Base-by-base conservation (phyloP, 106 monocot species). In the Acorus calamus region DNA sequence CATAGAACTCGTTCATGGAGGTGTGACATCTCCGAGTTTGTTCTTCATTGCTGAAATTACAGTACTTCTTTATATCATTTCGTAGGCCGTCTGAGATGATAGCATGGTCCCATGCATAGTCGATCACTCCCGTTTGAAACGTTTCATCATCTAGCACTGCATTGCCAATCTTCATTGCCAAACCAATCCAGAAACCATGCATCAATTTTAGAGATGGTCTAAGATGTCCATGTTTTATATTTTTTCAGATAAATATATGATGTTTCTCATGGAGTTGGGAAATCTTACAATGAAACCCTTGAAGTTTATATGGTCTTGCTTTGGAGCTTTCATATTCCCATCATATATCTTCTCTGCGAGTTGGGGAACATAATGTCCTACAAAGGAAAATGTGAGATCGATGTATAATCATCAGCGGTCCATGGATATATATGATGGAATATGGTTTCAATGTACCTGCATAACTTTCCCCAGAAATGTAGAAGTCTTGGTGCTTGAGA, bases 101-200 rank as follows among this genome's bases (percentile, higher is more conserved):
- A 0, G 98, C 98, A 44, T 99, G 98, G 53, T 86, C 83, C 98
- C 98, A 99, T 0, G 98, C 98, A 44, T 99, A 99, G 14, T 86
- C 83, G 3, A 88, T 47, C 86, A 99, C 83, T 6, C 98, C 98
- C n/a, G 42, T 77, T 64, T 88, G 83, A 69, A 92, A 88, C 0
- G 81, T 88, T n/a, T 86, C 92, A 44, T 85, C 85, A 49, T 99
- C 88, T 75, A 99, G 67, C 69, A 83, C 56, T 4, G 98, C 85
- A 62, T 92, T 99, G 11, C 98, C 98, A 57, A 98, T 83, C 93
- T 94, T 69, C n/a, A 43, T 45, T 12, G 11, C 28, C 8, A 11
- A 44, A 42, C 28, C 28, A 28, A 28, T 61, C 42, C 4, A 11
- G 2, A 0, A 50, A 49, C 4, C 7, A 64, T 28, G 28, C 14